Conservation (phyloP, 306 rosid genomes). For the Trifolium repens region DNA sequence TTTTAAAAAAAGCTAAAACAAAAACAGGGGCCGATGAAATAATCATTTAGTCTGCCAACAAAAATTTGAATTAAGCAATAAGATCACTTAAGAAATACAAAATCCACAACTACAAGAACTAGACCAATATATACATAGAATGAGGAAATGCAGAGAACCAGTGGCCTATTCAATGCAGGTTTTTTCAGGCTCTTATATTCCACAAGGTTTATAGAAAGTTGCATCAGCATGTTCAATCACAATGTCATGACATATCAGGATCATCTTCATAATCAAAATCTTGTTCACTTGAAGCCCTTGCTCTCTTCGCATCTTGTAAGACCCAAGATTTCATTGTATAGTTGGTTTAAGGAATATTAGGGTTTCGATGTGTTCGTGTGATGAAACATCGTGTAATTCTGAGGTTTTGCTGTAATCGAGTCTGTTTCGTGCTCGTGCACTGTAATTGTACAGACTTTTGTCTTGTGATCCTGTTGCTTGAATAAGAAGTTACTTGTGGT, state of each 20-base stretch:
- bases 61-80: constrained; percentile 12
- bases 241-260: constrained; percentile 64
- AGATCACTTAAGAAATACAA: constrained; percentile 37
- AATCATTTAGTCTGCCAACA: constrained; percentile 35
- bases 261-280: constrained; percentile 98
- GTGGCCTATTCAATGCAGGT: background rate
- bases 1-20: no score
- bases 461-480: no score
- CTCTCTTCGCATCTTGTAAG: constrained; percentile 79
- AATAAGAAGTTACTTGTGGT: no score
- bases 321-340: no score
- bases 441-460: no score
- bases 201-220: constrained; percentile 18
- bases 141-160: constrained; percentile 30
- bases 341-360: no score
- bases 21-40: background rate
- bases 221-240: constrained; percentile 39
- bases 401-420: no score
- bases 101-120: constrained; percentile 29
- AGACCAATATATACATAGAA: constrained; percentile 40
- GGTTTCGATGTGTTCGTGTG: no score
- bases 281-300: constrained; percentile 82
- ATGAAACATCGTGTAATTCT: no score
- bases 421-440: no score
- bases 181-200: constrained; percentile 26